Base-by-base conservation (phyloP, 1,284 basidiomycete genomes). In the Heterobasidion annosum region DNA sequence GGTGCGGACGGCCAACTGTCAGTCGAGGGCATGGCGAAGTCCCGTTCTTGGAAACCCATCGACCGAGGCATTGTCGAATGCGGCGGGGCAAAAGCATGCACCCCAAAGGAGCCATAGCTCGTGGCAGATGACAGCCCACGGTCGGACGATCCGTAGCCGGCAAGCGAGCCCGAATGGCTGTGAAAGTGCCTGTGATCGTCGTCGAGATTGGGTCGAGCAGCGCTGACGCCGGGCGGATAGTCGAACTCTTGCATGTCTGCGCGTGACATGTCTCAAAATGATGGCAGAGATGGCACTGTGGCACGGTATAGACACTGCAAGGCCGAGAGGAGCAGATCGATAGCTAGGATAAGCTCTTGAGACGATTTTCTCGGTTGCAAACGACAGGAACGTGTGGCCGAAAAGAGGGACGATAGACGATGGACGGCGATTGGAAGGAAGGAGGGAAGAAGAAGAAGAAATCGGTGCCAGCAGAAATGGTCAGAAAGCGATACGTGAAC, bases 191-290 rank as follows among this genome's bases (percentile, higher is more conserved):
- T 34, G 8, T 43, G 18, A 9, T 51, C 54, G 50, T 47, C 43
- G 34, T 52, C 34, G 34, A 15, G 6, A 16, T 42, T 48, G 2
- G 19, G 8, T 15, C 54, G 54, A 19, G 44, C 32, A 7, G 37
- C 25, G 6, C 12, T 50, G 34, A 54, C 12, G 4, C 70, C 71
- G 8, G 69, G 65, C 15, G 73, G 68, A 57, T 10, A 40, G 45
- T 78, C 75, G 59, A 70, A 73, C 55, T 80, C 79, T 61, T 74
- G 68, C 48, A 65, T 59, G 54, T 73, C 72, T 53, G 66, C 62
- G 55, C 62, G 73, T 62, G 73, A 72, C 74, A 75, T 69, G 61
- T 58, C 59, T 25, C 58, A 59, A 46, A 43, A 43, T 44, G 54
- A 18, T 48, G 58, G 34, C 45, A 59, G 33, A 58, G 61, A 58